Percentiles rank a stretch among this genome's conserved stretches.
Evolutionary conservation across 2,329 filamentous ascomycete species (phyloP).

Genomic region (Diaporthe velutina): DNA sequence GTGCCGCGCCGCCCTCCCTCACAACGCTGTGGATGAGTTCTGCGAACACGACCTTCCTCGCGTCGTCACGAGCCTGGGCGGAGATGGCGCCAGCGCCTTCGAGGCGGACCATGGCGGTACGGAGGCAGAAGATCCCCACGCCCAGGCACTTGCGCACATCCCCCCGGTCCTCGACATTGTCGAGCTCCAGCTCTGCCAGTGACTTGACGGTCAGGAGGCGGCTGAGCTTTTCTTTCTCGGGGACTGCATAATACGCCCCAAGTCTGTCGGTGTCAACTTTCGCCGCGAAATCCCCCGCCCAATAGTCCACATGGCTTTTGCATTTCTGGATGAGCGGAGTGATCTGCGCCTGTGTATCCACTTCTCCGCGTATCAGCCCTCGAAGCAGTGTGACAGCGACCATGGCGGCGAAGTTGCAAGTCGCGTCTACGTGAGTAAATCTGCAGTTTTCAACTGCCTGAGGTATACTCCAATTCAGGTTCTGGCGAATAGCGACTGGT

Average conservation of each 20-base stretch:
- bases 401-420: not conserved
- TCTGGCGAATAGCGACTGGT: not conserved
- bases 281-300: too few species aligned
- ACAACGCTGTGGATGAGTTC: not conserved
- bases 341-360: not conserved
- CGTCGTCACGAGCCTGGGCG: not conserved
- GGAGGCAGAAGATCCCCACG: not conserved
- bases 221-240: too few species aligned
- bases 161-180: not conserved
- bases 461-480: fast-evolving
- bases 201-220: not conserved
- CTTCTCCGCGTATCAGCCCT: constrained; percentile 2
- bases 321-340: not conserved
- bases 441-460: not conserved
- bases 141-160: not conserved
- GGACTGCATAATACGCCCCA: not conserved
- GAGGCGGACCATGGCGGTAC: constrained; percentile 3
- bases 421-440: not conserved
- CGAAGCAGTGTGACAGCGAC: not conserved
- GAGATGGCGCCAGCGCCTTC: too few species aligned
- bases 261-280: not conserved
- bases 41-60: not conserved
- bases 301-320: not conserved
- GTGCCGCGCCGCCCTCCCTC: not conserved
- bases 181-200: constrained; percentile 9